Base-by-base conservation (phyloP, 352 stramenopile species). In the Lagenidium sp. region DNA sequence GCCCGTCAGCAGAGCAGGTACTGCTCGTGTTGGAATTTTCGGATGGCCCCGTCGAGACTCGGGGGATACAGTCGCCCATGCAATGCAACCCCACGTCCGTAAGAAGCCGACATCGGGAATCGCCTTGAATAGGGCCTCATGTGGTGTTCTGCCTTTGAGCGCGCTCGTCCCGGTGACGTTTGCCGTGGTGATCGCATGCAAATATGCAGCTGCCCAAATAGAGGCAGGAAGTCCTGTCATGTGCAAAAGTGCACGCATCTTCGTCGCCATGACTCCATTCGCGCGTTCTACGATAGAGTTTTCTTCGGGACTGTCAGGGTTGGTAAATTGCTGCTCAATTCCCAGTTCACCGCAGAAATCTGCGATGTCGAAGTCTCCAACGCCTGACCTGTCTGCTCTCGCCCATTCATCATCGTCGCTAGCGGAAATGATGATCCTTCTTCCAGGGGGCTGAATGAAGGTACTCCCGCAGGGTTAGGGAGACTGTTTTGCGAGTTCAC, bases 221-320 rank as follows among this genome's bases (percentile, higher is more conserved):
- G 52, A 23, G 6, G 53, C 36, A 2, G 51, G 47, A 22, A 53
- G 25, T 4, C 36, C 12, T 0, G 47, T 61, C 10, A 44, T 39
- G 15, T 47, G 18, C 0, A 65, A 18, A 8, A 65, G 15, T 15
- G 40, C 39, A 15, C 47, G 43, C n/a, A 58, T 16, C 13, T 41
- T 30, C 8, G 20, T 23, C 15, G 22, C 20, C 1, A 43, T 26
- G 1, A 31, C 21, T n/a, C 28, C 37, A 10, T 53, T 53, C 0
- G 26, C 37, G 0, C 36, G 45, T 28, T 60, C 46, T 1, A 57
- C 44, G 11, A 65, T 52, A 0, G 23, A 12, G 5, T 57, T 61
- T 18, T 57, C 56, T 40, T 64, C 37, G 0, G 44, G 47, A 29
- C 23, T 52, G 25, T 65, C 55, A 0, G 52, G 16, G 19, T 61